Conservation (phyloP, 345 rosid species). For the Physaria fendleri region DNA sequence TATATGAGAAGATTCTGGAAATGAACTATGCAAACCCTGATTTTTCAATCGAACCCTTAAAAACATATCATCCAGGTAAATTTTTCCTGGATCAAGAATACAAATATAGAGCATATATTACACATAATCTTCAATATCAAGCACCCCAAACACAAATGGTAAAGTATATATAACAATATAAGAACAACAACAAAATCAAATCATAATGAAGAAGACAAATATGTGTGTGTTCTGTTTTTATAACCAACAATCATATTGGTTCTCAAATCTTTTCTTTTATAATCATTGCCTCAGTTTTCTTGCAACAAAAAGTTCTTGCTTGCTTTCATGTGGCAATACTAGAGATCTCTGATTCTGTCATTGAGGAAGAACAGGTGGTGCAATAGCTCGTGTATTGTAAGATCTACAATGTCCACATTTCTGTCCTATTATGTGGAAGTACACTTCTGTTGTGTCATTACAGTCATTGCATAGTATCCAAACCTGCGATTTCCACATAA, state of each 20-base stretch:
- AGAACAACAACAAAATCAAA: constrained; percentile 22
- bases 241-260: too few relatives aligned
- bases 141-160: constrained; percentile 22
- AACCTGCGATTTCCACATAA: constrained; percentile 47
- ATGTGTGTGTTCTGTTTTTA: constrained; percentile 4
- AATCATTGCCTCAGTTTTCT: not conserved
- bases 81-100: too few relatives aligned
- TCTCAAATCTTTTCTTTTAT: too few relatives aligned
- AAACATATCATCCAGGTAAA: too few relatives aligned
- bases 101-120: constrained; percentile 3
- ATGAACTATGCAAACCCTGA: too few relatives aligned
- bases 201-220: constrained; percentile 23
- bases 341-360: constrained; percentile 31
- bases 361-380: constrained; percentile 83
- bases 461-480: constrained; percentile 99
- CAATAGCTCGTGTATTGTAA: constrained; percentile 76
- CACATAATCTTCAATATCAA: constrained; percentile 10
- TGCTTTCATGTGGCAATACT: constrained; percentile 7
- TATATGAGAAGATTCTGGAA: too few relatives aligned
- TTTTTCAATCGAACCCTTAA: too few relatives aligned
- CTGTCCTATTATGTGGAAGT: constrained; percentile 86
- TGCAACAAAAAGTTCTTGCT: constrained; percentile 23
- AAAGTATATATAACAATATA: constrained; percentile 5
- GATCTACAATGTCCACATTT: constrained; percentile 92
- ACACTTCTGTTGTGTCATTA: constrained; percentile 86